phyloP scores from a whole-genome alignment of 306 rosid species.

The Medicago lupulina region DNA sequence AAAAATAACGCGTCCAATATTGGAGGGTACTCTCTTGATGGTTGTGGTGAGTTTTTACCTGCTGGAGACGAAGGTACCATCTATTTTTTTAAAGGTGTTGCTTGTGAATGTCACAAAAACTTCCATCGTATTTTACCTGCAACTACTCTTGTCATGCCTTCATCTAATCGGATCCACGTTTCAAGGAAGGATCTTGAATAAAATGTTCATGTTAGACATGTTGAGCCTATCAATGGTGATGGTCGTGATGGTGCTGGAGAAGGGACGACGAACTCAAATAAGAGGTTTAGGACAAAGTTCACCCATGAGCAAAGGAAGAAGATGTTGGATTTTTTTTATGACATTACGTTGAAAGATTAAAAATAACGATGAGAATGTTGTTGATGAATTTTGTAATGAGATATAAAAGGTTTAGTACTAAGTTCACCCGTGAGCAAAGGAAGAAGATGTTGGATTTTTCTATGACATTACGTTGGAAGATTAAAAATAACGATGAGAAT shows the following conservation, averaged over 20 bases:
- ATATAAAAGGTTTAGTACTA: constrained; percentile 71
- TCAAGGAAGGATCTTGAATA: no score
- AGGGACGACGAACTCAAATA: constrained; percentile 37
- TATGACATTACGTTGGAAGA: constrained; percentile 78
- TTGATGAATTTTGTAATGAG: constrained; percentile 69
- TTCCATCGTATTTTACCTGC: background rate
- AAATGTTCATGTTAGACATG: no score
- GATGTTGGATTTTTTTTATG: constrained; percentile 70
- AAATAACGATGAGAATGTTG: constrained; percentile 69
- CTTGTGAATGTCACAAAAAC: background rate
- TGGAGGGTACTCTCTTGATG: background rate
- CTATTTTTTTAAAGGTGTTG: background rate
- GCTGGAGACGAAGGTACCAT: background rate
- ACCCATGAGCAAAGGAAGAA: constrained; percentile 69
- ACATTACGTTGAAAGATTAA: constrained; percentile 76
- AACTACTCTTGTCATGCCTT: background rate
- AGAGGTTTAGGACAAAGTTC: constrained; percentile 77
- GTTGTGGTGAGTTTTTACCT: background rate
- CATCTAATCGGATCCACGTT: no score
- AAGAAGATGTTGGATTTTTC: constrained; percentile 69
- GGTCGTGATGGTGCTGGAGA: background rate
- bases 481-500: constrained; percentile 76
- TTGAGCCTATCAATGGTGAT: no score
- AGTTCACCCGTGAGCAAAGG: constrained; percentile 72
- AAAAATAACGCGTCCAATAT: no score